Evolutionary conservation across 768 basidiomycete genomes (phyloP).

Genomic region (Calocera viscosa): DNA sequence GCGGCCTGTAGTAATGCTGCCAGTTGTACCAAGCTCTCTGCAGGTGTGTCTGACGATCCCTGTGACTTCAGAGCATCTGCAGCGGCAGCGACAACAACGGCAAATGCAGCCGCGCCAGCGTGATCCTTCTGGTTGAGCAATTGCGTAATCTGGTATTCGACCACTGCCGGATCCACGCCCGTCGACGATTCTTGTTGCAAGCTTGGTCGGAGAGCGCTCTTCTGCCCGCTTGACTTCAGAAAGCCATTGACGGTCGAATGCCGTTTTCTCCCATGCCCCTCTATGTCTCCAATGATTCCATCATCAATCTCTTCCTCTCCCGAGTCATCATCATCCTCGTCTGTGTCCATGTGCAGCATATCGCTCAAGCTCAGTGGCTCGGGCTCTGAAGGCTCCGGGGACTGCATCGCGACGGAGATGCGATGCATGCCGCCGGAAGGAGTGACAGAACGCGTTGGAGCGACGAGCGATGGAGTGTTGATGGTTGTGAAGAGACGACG

Average conservation of each 20-base stretch:
- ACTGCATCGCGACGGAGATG: background rate
- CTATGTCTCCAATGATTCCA: background rate
- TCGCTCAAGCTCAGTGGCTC: constrained; percentile 2
- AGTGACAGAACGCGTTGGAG: too few species aligned
- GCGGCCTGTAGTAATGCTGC: constrained; percentile 74
- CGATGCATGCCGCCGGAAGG: background rate
- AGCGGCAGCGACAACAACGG: constrained; percentile 50
- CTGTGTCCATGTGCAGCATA: constrained; percentile 1
- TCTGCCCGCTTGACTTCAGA: background rate
- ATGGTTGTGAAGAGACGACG: background rate
- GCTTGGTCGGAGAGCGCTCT: background rate
- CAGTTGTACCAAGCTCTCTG: constrained; percentile 44
- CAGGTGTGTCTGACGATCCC: constrained; percentile 20
- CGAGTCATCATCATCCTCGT: constrained; percentile 4
- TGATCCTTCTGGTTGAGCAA: constrained; percentile 52
- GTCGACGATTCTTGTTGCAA: background rate
- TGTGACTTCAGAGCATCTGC: constrained; percentile 52
- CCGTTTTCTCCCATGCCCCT: background rate
- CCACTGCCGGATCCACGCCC: constrained; percentile 34
- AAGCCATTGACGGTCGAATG: background rate
- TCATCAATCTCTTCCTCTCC: constrained; percentile 4
- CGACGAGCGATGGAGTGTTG: background rate
- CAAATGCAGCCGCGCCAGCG: constrained; percentile 48
- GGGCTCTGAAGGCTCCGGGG: background rate
- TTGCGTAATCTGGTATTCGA: constrained; percentile 65